A percentile compares a stretch with the other conserved stretches of the same genome.
phyloP scores from a whole-genome alignment of 768 basidiomycete genomes.

The Phlebiopsis flavidoalba region DNA sequence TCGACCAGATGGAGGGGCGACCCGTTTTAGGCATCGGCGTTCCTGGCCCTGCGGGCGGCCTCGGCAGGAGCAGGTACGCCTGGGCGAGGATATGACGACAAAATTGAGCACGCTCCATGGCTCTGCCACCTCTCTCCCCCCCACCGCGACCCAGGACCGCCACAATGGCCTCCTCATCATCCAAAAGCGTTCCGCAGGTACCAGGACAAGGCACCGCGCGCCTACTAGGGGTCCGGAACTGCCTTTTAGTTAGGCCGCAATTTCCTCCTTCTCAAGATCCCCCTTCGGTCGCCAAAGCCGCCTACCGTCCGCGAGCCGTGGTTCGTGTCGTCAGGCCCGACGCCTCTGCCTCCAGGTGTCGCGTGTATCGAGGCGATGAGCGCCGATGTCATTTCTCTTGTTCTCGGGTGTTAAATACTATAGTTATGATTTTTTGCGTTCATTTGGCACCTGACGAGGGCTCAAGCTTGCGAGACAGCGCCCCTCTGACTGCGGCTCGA shows the following conservation, averaged over 20 bases:
- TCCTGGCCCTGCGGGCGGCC: too few species aligned
- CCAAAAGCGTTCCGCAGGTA: not conserved
- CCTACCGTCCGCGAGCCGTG: conserved; percentile 26
- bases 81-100: not conserved
- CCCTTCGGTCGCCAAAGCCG: conserved; percentile 27
- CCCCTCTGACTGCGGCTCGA: conserved; percentile 26
- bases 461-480: conserved; percentile 20
- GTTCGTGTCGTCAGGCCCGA: conserved; percentile 21
- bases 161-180: not conserved
- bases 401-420: conserved; percentile 31
- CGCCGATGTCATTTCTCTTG: conserved; percentile 32
- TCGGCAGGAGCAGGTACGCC: too few species aligned
- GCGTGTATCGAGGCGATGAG: conserved; percentile 16
- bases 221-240: too few species aligned
- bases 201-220: not conserved
- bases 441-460: not conserved
- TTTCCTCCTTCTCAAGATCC: conserved; percentile 30
- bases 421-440: not conserved
- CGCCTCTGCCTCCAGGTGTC: conserved; percentile 17
- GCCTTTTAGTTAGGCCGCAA: conserved; percentile 29
- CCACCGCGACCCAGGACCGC: not conserved
- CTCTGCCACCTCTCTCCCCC: not conserved
- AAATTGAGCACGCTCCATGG: not conserved
- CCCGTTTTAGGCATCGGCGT: not conserved
- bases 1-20: not conserved